Conservation (phyloP, 805 yeast genomes). For the Ogataea pignaliae region DNA sequence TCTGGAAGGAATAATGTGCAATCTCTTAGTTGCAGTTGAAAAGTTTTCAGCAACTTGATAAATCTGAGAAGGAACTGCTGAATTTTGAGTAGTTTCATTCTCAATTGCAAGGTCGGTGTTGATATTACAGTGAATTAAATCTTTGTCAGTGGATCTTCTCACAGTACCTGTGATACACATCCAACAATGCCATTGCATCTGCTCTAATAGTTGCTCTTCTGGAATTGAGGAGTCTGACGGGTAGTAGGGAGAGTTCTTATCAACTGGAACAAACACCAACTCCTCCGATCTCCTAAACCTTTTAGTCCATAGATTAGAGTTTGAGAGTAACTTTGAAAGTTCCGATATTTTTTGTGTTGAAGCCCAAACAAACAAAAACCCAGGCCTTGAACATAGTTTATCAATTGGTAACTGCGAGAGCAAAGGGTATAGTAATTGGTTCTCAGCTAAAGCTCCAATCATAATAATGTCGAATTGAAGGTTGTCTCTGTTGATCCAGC, state of each 20-base stretch:
- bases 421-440: conserved; percentile 61
- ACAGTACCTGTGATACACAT: conserved; percentile 97
- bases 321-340: conserved; percentile 44
- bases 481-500: conserved; percentile 56
- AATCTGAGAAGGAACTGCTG: conserved; percentile 67
- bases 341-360: conserved; percentile 68
- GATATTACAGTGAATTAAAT: conserved; percentile 85
- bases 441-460: conserved; percentile 82
- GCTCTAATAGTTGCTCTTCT: conserved; percentile 51
- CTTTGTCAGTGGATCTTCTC: conserved; percentile 76
- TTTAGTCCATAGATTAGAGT: conserved; percentile 38
- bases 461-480: conserved; percentile 83
- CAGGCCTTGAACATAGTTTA: conserved; percentile 76
- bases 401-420: conserved; percentile 66
- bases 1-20: conserved; percentile 78
- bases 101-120: conserved; percentile 86
- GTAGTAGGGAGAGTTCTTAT: conserved; percentile 57
- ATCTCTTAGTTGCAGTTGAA: conserved; percentile 71
- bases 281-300: conserved; percentile 88
- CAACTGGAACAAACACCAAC: conserved; percentile 73
- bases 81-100: conserved; percentile 33
- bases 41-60: conserved; percentile 87
- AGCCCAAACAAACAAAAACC: conserved; percentile 85
- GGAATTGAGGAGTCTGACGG: conserved; percentile 47
- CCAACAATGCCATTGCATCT: conserved; percentile 95